Evolutionary conservation across 179 eudicot species (phyloP), one percentile per base, ranked within the genome.

Genomic region (Sideroxylon spinosum): DNA sequence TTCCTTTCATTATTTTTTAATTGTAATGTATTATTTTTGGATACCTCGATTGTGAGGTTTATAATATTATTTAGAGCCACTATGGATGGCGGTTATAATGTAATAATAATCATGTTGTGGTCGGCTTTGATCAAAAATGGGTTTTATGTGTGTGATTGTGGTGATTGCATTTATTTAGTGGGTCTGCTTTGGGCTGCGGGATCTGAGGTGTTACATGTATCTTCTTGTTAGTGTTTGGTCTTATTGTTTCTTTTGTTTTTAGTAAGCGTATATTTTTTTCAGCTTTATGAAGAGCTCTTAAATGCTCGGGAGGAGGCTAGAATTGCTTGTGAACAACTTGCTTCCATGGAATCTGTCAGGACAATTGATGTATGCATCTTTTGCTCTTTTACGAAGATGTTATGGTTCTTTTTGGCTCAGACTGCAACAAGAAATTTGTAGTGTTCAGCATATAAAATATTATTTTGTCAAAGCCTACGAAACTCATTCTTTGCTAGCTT

Each of bases 251-350:
- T 50, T 28, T 29, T 66, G 56, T 26, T 56, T 63, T 60, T 22
- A 68, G 32, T 4, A 29, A 63, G 32, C 32, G 1, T 70, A 53
- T 67, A 9, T 74, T 53, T 48, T 4, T 46, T 60, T 71, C 71
- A 93, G 98, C 90, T 94, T 62, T 81, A 79, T 80, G 80, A 79
- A 76, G 92, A 89, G 82, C 90, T 93, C 68, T 79, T 86, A 67
- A 80, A 79, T 82, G 91, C 91, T 46, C 86, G 85, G 76, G 88
- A 89, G 80, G 97, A 91, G 75, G 94, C 90, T 50, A 88, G 81
- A 76, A 68, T 84, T 63, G 94, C 92, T 78, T 78, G 75, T 67
- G 85, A 83, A 68, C 84, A 85, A 79, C 85, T 88, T 48, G 67
- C 77, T 76, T 85, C 85, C 7, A 26, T 73, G 77, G 86, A 82